These are phyloP conservation scores for Tremella fuciformis DNA, from an alignment of 768 basidiomycete genomes.

Conservation along the genomic window DNA sequence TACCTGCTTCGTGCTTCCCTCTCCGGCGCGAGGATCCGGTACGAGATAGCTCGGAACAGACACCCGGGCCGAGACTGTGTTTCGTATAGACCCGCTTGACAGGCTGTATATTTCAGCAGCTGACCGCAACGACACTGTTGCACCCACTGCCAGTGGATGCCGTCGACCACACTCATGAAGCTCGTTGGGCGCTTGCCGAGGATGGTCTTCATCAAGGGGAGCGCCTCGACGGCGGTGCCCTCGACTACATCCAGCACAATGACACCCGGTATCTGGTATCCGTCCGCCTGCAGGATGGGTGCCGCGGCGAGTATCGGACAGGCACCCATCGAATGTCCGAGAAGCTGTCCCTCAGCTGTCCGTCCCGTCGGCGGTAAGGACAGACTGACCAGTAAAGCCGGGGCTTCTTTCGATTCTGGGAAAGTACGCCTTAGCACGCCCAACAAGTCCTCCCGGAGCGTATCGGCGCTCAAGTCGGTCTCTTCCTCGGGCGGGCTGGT, in stretches of 20 bases:
- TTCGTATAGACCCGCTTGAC: conserved; percentile 75
- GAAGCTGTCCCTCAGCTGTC: conserved; percentile 56
- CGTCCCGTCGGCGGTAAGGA: neutral
- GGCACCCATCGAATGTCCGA: conserved; percentile 97
- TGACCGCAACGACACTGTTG: neutral
- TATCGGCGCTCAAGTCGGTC: conserved; percentile 66
- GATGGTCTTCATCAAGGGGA: conserved; percentile 86
- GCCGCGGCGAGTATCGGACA: conserved; percentile 75
- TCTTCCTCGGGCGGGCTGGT: conserved; percentile 47
- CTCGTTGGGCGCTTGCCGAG: conserved; percentile 80
- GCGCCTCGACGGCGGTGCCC: conserved; percentile 83
- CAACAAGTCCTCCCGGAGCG: conserved; percentile 71
- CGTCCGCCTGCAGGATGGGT: conserved; percentile 63
- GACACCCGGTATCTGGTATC: conserved; percentile 71
- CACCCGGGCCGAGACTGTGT: conserved; percentile 74
- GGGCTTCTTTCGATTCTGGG: conserved; percentile 62
- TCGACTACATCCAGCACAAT: conserved; percentile 80
- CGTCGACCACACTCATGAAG: conserved; percentile 78
- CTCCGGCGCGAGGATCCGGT: conserved; percentile 50
- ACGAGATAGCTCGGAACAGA: conserved; percentile 79
- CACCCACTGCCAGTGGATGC: conserved; percentile 92
- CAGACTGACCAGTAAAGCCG: conserved; percentile 67
- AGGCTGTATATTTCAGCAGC: conserved; percentile 58
- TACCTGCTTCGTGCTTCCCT: conserved; percentile 55
- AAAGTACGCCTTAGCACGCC: conserved; percentile 68